These are phyloP conservation scores for Phytopythium ostracodes DNA, from an alignment of 352 stramenopile species.

Conservation along the genomic window DNA sequence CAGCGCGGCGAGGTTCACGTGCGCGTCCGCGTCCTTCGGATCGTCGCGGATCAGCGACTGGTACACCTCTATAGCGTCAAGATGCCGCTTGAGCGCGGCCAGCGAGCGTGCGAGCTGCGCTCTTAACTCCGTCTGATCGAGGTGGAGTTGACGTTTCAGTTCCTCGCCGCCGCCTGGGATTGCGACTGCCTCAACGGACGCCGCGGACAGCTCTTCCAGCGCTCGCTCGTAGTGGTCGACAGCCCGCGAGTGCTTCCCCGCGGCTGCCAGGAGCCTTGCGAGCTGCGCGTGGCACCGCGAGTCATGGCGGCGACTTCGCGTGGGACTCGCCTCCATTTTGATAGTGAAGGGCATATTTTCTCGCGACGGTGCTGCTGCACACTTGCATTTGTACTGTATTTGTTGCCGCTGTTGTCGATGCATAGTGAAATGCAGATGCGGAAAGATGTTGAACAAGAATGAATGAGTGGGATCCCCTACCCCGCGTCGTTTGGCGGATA, in stretches of 20 bases:
- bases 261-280: slow-evolving; percentile 24
- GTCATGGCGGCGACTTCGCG: slow-evolving; percentile 1
- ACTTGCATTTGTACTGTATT: too few species aligned
- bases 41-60: slow-evolving; percentile 20
- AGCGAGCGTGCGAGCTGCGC: slow-evolving; percentile 16
- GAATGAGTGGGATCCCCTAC: neutral
- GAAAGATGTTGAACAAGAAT: neutral
- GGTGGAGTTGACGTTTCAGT: neutral
- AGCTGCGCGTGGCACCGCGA: slow-evolving; percentile 27
- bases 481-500: too few species aligned
- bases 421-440: neutral
- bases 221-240: slow-evolving; percentile 26
- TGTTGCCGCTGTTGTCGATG: neutral
- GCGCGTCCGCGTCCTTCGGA: slow-evolving; percentile 28
- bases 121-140: neutral
- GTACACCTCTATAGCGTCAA: slow-evolving; percentile 31
- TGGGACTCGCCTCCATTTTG: slow-evolving; percentile 9
- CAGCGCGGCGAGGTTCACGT: slow-evolving; percentile 55
- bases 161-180: neutral
- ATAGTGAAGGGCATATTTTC: neutral
- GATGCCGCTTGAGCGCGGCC: slow-evolving; percentile 11
- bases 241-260: slow-evolving; percentile 16
- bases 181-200: neutral
- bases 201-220: slow-evolving; percentile 13
- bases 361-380: neutral